Evolutionary conservation across 495 filamentous ascomycete species (phyloP), one percentile per base, ranked within the genome.

Genomic region (Pyrenula massariospora): DNA sequence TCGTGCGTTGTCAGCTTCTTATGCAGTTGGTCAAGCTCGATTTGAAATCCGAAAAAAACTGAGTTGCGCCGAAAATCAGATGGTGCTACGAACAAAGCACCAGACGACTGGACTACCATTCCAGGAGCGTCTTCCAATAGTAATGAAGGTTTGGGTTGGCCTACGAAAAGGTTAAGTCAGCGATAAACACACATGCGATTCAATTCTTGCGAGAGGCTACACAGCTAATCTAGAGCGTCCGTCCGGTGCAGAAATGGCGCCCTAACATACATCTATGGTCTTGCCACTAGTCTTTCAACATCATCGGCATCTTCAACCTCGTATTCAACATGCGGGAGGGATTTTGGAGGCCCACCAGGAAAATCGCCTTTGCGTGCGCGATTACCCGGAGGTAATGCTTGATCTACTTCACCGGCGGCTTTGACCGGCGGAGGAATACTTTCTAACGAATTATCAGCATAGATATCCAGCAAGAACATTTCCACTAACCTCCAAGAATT

Each of bases 41-140:
- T 81, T 59, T 85, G 67, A 66, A 90, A 84, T 2, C 88, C 88
- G 52, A 86, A 80, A 64, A 91, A 91, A 24, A 79, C 82, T 1
- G 80, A 80, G 63, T 93, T 93, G 2, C 85, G 86, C 56, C 88
- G 85, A 55, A 93, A 90, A 0, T 82, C 83, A 0, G 84, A 77
- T 0, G 88, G 88, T 49, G 82, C 85, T 48, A 91, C 79, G 58
- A 90, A 88, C 5, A 73, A 58, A 0, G 64, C 62, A 10, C 58
- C 56, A 8, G 31, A 42, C 5, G 31, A 42, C 15, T 42, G 31
- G 31, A 42, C 15, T 42, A 15, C 8, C 31, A 42, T 42, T 8
- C 15, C 31, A 42, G 15, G 31, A 8, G 31, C 31, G 8, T 8
- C 15, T 15, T 42, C 31, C n/a, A n/a, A n/a, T 42, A 8, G 31